These are phyloP conservation scores for Acanthamoeba castellanii DNA, from an alignment of 208 protist genomes.

Conservation along the genomic window DNA sequence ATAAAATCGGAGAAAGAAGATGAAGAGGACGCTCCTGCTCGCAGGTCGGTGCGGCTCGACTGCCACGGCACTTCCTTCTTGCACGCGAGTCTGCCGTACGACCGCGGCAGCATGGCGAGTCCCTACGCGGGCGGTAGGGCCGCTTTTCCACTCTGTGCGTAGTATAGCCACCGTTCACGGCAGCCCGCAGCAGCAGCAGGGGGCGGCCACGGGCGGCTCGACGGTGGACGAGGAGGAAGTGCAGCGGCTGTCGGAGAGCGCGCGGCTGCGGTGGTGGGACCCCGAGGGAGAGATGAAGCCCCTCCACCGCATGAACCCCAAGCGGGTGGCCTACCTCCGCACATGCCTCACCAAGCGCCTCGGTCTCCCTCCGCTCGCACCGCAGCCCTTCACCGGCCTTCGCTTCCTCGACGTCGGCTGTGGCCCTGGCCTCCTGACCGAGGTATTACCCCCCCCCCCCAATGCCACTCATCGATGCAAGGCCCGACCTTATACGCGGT, in stretches of 20 bases:
- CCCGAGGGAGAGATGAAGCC: constrained; percentile 92
- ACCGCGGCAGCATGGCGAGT: no score
- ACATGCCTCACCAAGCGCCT: constrained; percentile 78
- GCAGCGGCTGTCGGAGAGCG: constrained; percentile 28
- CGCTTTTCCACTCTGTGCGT: no score
- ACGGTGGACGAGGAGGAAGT: constrained; percentile 39
- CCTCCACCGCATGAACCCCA: constrained; percentile 94
- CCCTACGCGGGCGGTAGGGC: no score
- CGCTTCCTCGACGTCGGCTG: constrained; percentile 94
- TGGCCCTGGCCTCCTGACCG: constrained; percentile 93
- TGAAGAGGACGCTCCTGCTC: no score
- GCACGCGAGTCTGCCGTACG: no score
- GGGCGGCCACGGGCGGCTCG: neutral
- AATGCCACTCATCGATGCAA: no score
- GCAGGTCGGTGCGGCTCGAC: no score
- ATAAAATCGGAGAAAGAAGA: no score
- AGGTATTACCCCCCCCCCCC: constrained; percentile 74
- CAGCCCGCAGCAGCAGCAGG: no score
- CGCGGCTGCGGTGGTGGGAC: constrained; percentile 91
- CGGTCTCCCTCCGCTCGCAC: constrained; percentile 52
- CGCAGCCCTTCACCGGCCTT: constrained; percentile 83
- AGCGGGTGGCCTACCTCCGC: constrained; percentile 92
- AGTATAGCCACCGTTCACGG: no score
- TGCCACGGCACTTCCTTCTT: no score
- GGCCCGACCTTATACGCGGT: no score